Evolutionary conservation across 305 asterid species (phyloP).

Genomic region (Fraxinus albicans): DNA sequence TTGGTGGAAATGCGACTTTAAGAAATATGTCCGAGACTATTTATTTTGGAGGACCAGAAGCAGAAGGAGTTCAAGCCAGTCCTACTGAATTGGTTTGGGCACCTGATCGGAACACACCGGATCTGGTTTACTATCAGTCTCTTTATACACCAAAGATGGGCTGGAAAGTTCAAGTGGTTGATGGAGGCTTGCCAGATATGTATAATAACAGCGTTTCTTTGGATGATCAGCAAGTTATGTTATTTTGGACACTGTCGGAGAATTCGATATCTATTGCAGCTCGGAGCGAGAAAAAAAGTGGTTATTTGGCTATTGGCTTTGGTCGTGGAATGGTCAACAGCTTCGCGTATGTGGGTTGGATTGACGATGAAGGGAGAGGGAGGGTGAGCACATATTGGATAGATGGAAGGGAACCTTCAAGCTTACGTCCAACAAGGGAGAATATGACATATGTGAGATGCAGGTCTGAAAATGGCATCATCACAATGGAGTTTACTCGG

Average conservation of each 20-base stretch:
- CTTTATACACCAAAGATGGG: slow-evolving; percentile 86
- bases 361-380: slow-evolving; percentile 75
- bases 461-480: slow-evolving; percentile 92
- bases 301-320: slow-evolving; percentile 89
- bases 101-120: slow-evolving; percentile 94
- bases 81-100: slow-evolving; percentile 86
- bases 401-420: slow-evolving; percentile 68
- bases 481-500: slow-evolving; percentile 91
- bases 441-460: slow-evolving; percentile 86
- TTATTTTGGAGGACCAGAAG: slow-evolving; percentile 93
- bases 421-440: slow-evolving; percentile 75
- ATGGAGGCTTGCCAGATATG: slow-evolving; percentile 98
- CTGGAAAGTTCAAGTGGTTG: slow-evolving; percentile 98
- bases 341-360: slow-evolving; percentile 90
- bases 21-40: slow-evolving; percentile 80
- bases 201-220: slow-evolving; percentile 80
- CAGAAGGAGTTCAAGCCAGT: slow-evolving; percentile 89
- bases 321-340: slow-evolving; percentile 89
- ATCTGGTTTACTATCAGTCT: slow-evolving; percentile 89
- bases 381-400: slow-evolving; percentile 89
- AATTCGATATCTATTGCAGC: slow-evolving; percentile 88
- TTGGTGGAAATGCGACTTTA: slow-evolving; percentile 94
- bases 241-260: slow-evolving; percentile 88
- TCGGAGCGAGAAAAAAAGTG: slow-evolving; percentile 91
- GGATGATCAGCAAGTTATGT: slow-evolving; percentile 96